Evolutionary conservation across 2,329 filamentous ascomycete genomes (phyloP).

Genomic region (Didymella exigua): DNA sequence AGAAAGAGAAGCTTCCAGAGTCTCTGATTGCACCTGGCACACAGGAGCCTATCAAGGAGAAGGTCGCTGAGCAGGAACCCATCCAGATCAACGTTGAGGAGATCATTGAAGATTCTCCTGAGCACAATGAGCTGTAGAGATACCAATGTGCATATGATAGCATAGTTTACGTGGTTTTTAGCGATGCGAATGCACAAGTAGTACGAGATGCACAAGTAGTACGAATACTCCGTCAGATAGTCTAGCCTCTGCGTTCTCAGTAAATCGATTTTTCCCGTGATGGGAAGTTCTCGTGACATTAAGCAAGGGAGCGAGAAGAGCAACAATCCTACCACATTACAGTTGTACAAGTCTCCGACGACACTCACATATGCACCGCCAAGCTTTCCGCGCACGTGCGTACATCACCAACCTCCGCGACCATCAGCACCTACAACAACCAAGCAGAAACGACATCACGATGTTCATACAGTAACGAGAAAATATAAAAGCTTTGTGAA

Average conservation of each 20-base stretch:
- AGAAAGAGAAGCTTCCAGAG: conserved; percentile 72
- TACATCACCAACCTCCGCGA: conserved; percentile 10
- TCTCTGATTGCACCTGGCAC: conserved; percentile 43
- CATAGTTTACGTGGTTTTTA: background rate
- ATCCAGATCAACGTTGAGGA: conserved; percentile 44
- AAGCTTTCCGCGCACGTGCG: conserved; percentile 19
- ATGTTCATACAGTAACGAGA: conserved; percentile 1
- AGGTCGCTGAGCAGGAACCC: conserved; percentile 34
- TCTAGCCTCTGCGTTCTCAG: background rate
- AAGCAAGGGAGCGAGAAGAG: background rate
- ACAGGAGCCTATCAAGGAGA: conserved; percentile 26
- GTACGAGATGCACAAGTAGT: too few relatives aligned
- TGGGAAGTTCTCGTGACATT: background rate
- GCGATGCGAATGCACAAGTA: background rate
- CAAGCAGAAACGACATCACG: background rate
- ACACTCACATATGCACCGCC: conserved; percentile 1
- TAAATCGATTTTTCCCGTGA: background rate
- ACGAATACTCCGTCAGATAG: background rate
- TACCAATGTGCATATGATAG: background rate
- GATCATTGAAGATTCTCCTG: conserved; percentile 25
- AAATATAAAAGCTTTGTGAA: background rate
- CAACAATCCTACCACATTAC: background rate
- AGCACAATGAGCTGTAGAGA: conserved; percentile 36
- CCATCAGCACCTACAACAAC: conserved; percentile 4
- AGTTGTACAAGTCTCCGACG: background rate